phyloP scores from a whole-genome alignment of 768 basidiomycete genomes.

The Astraeus odoratus region DNA sequence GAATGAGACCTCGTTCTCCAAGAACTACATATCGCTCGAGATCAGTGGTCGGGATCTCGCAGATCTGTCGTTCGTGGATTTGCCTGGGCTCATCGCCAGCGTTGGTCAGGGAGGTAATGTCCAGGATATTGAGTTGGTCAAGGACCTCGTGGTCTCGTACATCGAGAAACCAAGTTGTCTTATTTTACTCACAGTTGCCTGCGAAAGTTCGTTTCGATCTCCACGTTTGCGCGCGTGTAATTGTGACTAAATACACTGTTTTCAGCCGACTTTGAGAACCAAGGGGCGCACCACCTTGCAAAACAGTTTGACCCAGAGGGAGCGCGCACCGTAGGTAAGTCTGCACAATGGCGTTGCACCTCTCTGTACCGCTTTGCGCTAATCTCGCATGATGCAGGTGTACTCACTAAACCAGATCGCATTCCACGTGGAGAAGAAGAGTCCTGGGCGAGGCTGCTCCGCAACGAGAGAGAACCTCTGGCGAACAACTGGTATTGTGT shows the following conservation, averaged over 20 bases:
- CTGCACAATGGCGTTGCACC: no score
- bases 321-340: slow-evolving; percentile 55
- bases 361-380: no score
- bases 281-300: slow-evolving; percentile 55
- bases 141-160: slow-evolving; percentile 49
- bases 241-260: not conserved
- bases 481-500: slow-evolving; percentile 17
- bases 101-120: slow-evolving; percentile 42
- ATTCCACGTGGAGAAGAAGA: slow-evolving; percentile 12
- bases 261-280: slow-evolving; percentile 67
- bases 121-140: slow-evolving; percentile 56
- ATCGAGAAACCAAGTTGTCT: slow-evolving; percentile 58
- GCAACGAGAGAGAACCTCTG: slow-evolving; percentile 1
- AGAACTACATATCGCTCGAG: slow-evolving; percentile 48
- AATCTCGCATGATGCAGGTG: slow-evolving; percentile 40
- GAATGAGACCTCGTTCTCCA: slow-evolving; percentile 39
- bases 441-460: no score
- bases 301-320: slow-evolving; percentile 50
- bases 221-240: not conserved
- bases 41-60: slow-evolving; percentile 55
- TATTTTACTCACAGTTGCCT: slow-evolving; percentile 51
- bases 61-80: slow-evolving; percentile 58
- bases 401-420: slow-evolving; percentile 61
- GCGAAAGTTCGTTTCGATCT: slow-evolving; percentile 1
- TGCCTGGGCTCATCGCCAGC: slow-evolving; percentile 59